Percentiles rank a stretch among this genome's conserved stretches.
Evolutionary conservation across 257 asterid genomes (phyloP).

Genomic region (Apocynum venetum): DNA sequence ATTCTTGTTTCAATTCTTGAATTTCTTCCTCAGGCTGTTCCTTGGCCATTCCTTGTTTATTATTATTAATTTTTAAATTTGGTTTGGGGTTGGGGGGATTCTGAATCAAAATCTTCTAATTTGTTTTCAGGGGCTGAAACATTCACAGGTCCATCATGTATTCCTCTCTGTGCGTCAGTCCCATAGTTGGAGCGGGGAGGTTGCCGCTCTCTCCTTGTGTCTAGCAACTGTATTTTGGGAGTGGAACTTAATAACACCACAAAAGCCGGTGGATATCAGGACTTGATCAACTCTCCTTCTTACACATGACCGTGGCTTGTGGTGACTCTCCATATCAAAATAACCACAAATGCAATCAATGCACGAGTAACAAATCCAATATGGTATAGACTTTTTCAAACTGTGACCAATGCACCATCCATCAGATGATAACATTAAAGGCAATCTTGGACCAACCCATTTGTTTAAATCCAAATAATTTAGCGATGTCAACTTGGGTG

Average conservation of each 20-base stretch:
- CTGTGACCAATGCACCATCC: too few relatives aligned
- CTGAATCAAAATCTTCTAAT: neutral
- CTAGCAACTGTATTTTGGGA: constrained; percentile 24
- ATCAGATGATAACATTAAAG: too few relatives aligned
- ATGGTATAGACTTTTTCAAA: too few relatives aligned
- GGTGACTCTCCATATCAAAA: neutral
- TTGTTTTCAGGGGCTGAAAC: neutral
- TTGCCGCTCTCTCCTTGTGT: constrained; percentile 48
- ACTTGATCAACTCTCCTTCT: constrained; percentile 8
- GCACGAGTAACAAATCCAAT: too few relatives aligned
- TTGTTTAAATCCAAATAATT: too few relatives aligned
- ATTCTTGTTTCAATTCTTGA: constrained; percentile 7
- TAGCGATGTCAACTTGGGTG: too few relatives aligned
- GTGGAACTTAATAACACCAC: constrained; percentile 7
- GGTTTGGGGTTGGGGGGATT: neutral
- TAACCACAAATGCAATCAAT: neutral
- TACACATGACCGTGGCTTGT: constrained; percentile 18
- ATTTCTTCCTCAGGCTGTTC: constrained; percentile 21
- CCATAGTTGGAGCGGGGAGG: constrained; percentile 1
- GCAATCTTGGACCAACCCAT: too few relatives aligned
- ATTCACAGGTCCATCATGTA: neutral
- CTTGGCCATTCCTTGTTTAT: constrained; percentile 40
- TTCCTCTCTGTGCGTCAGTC: neutral
- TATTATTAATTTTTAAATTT: neutral
- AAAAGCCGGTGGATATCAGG: neutral